Percentiles rank a stretch among this genome's conserved stretches.
These are phyloP conservation scores for Saccharomyces hybrid DNA, from an alignment of 1,139 yeast genomes.

Conservation along the genomic window DNA sequence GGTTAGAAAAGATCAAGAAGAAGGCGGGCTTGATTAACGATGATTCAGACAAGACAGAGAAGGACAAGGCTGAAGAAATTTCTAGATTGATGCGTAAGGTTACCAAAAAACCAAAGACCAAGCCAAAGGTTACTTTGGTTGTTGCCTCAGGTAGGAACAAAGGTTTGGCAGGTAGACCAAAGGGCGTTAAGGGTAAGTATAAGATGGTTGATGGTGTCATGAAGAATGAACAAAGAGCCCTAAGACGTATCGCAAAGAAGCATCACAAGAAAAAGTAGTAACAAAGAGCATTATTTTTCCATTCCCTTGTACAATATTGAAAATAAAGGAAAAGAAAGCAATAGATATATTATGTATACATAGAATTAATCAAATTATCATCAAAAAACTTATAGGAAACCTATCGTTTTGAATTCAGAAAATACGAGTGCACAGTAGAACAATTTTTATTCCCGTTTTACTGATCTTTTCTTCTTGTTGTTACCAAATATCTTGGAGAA, in stretches of 20 bases:
- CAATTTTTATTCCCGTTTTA: background rate
- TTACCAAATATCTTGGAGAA: constrained; percentile 26
- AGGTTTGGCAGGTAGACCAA: constrained; percentile 91
- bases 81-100: constrained; percentile 76
- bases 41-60: constrained; percentile 78
- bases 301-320: background rate
- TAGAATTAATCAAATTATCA: background rate
- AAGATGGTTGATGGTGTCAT: constrained; percentile 98
- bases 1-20: constrained; percentile 86
- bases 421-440: background rate
- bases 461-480: background rate
- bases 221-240: constrained; percentile 95
- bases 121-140: constrained; percentile 81
- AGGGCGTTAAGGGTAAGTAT: constrained; percentile 93
- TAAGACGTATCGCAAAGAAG: constrained; percentile 83
- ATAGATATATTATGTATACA: background rate
- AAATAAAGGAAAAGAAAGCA: background rate
- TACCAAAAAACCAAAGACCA: constrained; percentile 65
- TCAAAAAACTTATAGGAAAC: background rate
- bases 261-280: constrained; percentile 40
- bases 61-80: constrained; percentile 91
- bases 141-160: constrained; percentile 83
- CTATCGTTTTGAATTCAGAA: background rate
- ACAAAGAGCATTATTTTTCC: background rate
- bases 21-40: constrained; percentile 90